These are phyloP conservation scores for Takashimella koratensis DNA, from an alignment of 1,284 basidiomycete species.

Conservation along the genomic window DNA sequence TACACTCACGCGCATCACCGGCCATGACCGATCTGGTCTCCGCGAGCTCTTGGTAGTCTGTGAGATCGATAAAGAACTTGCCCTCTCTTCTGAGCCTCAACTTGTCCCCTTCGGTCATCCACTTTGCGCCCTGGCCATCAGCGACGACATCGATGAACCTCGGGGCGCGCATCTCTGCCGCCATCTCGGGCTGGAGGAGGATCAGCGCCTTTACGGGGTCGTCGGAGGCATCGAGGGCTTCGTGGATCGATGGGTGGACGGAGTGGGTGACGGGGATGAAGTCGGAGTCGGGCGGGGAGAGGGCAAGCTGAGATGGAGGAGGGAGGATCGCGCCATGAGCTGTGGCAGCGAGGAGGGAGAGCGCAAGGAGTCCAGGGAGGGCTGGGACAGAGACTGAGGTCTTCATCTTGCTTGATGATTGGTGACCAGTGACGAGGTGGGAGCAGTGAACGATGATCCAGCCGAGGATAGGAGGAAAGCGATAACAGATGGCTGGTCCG, in stretches of 20 bases:
- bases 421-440: too few species aligned
- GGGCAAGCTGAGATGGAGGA: too few species aligned
- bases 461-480: too few species aligned
- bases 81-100: conserved; percentile 17
- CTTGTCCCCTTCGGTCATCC: conserved; percentile 30
- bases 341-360: too few species aligned
- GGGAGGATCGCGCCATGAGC: too few species aligned
- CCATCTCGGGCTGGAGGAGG: conserved; percentile 13
- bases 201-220: conserved; percentile 22
- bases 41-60: conserved; percentile 10
- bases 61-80: conserved; percentile 23
- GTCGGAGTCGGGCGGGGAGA: too few species aligned
- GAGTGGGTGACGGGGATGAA: too few species aligned
- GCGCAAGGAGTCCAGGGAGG: too few species aligned
- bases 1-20: conserved; percentile 1
- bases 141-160: conserved; percentile 17
- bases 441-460: too few species aligned
- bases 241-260: conserved; percentile 9
- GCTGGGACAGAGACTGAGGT: too few species aligned
- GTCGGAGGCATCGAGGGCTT: conserved; percentile 6
- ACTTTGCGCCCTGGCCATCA: conserved; percentile 6
- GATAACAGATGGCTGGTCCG: too few species aligned
- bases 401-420: too few species aligned
- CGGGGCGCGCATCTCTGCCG: conserved; percentile 10
- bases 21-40: background rate